Evolutionary conservation across 2,329 filamentous ascomycete genomes (phyloP).

Genomic region (Fusarium longipes): DNA sequence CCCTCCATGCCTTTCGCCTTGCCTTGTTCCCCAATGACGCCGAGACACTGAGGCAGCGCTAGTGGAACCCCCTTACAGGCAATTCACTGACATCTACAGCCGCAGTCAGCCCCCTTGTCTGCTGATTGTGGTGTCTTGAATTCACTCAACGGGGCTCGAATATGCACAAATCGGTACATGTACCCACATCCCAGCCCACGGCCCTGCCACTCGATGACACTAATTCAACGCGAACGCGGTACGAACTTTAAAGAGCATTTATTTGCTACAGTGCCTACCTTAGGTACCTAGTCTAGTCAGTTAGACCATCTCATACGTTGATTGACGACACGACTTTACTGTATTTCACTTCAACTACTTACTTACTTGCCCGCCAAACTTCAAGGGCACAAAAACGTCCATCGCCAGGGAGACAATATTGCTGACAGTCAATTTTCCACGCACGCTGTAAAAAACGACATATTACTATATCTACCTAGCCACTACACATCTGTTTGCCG

Average conservation of each 20-base stretch:
- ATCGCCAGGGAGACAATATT: conserved; percentile 11
- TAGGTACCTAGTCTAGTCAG: conserved; percentile 2
- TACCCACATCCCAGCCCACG: conserved; percentile 34
- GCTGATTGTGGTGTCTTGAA: conserved; percentile 14
- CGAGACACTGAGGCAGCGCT: conserved; percentile 4
- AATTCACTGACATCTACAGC: conserved; percentile 8
- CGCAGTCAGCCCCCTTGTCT: conserved; percentile 28
- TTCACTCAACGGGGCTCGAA: conserved; percentile 28
- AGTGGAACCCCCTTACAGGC: conserved; percentile 37
- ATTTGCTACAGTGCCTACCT: conserved; percentile 32
- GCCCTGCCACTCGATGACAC: conserved; percentile 47
- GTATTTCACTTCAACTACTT: conserved; percentile 16
- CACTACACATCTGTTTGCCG: conserved; percentile 4
- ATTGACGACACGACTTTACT: conserved; percentile 43
- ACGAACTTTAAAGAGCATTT: conserved; percentile 46
- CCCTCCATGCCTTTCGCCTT: neutral
- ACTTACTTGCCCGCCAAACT: no score
- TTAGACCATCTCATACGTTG: conserved; percentile 27
- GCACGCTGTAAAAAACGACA: neutral
- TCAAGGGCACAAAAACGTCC: conserved; percentile 21
- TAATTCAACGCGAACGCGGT: conserved; percentile 50
- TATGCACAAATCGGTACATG: conserved; percentile 42
- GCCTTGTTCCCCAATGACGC: conserved; percentile 20
- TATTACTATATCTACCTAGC: no score
- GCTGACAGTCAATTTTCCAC: neutral